Percentiles rank a stretch among this genome's conserved stretches.
Evolutionary conservation across 257 asterid species (phyloP).

Genomic region (Primulina eburnea): DNA sequence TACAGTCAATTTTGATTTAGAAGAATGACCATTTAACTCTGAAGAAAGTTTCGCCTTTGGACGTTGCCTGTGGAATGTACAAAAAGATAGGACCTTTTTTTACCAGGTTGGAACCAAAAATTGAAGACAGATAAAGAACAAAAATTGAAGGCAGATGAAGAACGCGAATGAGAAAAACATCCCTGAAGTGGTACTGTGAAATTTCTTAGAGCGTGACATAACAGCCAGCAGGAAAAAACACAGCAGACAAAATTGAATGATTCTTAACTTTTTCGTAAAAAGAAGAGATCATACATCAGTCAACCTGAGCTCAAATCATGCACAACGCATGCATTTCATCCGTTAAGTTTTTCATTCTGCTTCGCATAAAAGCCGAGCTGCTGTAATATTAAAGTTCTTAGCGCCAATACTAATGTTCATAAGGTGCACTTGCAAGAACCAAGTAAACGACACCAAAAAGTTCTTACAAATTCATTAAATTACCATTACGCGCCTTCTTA

Average conservation of each 20-base stretch:
- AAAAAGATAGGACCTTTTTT: conserved; percentile 4
- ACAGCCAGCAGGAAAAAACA: no score
- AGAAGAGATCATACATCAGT: no score
- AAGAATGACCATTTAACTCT: conserved; percentile 35
- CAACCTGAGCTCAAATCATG: no score
- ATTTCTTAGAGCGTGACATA: neutral
- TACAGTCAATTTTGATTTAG: conserved; percentile 38
- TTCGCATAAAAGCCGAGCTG: neutral
- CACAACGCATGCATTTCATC: no score
- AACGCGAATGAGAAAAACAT: conserved; percentile 6
- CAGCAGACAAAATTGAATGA: no score
- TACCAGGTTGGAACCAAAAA: neutral
- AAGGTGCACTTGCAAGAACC: neutral
- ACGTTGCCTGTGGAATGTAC: conserved; percentile 33
- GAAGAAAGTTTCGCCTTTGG: conserved; percentile 30
- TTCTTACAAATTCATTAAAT: neutral
- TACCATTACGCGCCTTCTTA: neutral
- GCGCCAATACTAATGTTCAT: neutral
- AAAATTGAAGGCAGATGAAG: no score
- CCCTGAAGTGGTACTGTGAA: neutral
- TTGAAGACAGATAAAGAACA: no score
- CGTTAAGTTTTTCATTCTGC: no score
- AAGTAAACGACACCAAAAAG: neutral
- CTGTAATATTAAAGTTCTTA: neutral
- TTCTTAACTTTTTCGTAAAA: no score